Conservation (phyloP, 768 basidiomycete genomes). For the Phylloporus arenicola region DNA sequence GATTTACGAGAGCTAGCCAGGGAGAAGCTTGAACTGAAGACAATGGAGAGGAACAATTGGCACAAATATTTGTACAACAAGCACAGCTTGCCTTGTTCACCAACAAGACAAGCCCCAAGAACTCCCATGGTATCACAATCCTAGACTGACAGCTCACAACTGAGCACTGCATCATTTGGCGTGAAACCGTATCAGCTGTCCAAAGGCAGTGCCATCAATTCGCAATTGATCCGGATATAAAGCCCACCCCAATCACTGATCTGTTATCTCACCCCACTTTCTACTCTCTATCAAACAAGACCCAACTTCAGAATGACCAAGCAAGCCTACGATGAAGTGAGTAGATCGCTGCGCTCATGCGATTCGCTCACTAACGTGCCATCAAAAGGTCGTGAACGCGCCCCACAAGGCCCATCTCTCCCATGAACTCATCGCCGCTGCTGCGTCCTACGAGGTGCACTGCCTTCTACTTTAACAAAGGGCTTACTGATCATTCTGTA, state of each 20-base stretch:
- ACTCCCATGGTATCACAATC: no score
- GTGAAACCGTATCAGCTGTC: not conserved
- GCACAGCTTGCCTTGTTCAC: no score
- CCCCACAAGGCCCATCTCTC: constrained; percentile 55
- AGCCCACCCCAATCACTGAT: not conserved
- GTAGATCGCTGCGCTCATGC: not conserved
- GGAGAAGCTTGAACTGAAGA: not conserved
- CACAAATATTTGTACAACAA: no score
- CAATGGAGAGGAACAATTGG: no score
- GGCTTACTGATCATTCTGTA: constrained; percentile 17
- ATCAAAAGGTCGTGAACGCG: constrained; percentile 38
- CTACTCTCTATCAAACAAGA: not conserved
- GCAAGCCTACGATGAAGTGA: constrained; percentile 18
- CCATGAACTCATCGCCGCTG: constrained; percentile 64
- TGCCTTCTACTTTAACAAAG: not conserved
- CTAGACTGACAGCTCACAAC: no score
- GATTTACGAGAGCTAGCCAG: not conserved
- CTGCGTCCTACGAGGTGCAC: constrained; percentile 58
- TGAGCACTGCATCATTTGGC: not conserved
- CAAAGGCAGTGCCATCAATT: not conserved
- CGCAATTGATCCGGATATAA: not conserved
- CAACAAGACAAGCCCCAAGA: no score
- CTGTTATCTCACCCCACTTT: not conserved
- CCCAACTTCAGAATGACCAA: constrained; percentile 8
- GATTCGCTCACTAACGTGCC: not conserved